These are phyloP conservation scores for Saksenaea oblongispora DNA, from an alignment of 371 early-diverging fungal species.

Conservation along the genomic window DNA sequence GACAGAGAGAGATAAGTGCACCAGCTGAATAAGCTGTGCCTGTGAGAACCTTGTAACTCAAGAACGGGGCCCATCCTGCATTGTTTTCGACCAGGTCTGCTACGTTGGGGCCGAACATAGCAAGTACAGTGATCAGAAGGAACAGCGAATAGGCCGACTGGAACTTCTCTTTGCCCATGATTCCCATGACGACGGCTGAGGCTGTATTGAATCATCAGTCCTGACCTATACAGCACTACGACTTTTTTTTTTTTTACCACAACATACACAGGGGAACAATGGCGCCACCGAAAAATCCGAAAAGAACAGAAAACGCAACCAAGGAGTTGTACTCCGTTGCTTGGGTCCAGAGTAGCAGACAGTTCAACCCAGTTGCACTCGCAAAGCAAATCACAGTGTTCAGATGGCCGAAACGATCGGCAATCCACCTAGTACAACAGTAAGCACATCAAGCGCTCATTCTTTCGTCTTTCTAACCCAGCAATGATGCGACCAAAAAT, in stretches of 20 bases:
- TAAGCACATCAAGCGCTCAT: background rate
- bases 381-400: constrained; percentile 12
- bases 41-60: constrained; percentile 20
- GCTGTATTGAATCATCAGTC: background rate
- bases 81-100: constrained; percentile 21
- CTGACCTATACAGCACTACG: background rate
- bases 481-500: constrained; percentile 48
- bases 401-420: constrained; percentile 12
- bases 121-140: constrained; percentile 11
- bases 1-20: background rate
- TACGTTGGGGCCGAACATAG: constrained; percentile 24
- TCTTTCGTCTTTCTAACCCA: constrained; percentile 12
- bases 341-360: constrained; percentile 17
- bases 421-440: background rate
- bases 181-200: constrained; percentile 17
- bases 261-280: constrained; percentile 20
- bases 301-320: constrained; percentile 20
- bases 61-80: constrained; percentile 6
- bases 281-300: constrained; percentile 23
- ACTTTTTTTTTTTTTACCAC: background rate
- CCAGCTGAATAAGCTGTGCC: constrained; percentile 13
- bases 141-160: constrained; percentile 21
- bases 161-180: constrained; percentile 20
- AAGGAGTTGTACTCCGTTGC: constrained; percentile 15
- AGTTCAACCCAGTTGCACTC: background rate